Conservation (phyloP, 345 rosid genomes). For the Atalantia buxifolia region DNA sequence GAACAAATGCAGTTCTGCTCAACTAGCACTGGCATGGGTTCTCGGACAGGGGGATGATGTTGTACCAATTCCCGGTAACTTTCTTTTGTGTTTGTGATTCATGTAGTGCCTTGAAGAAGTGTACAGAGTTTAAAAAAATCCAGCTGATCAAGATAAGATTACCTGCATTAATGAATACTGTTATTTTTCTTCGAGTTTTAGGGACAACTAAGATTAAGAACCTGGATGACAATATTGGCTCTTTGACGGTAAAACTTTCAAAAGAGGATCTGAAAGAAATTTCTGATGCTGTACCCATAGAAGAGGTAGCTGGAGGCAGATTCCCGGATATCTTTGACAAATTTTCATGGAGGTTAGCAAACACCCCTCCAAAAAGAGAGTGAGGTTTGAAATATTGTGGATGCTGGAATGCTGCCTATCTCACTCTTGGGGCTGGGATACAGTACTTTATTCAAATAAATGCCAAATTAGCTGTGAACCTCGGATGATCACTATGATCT, state of each 20-base stretch:
- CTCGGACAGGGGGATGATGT: constrained; percentile 43
- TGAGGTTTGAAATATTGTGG: neutral
- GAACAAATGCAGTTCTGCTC: constrained; percentile 43
- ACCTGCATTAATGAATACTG: neutral
- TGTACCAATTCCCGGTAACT: constrained; percentile 42
- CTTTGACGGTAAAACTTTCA: constrained; percentile 29
- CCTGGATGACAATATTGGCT: constrained; percentile 42
- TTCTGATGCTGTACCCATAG: constrained; percentile 34
- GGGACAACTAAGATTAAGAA: constrained; percentile 54
- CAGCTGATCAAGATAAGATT: neutral
- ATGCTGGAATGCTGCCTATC: neutral
- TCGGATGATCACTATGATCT: neutral
- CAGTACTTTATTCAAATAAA: neutral
- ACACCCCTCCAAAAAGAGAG: constrained; percentile 28
- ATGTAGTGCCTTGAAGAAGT: neutral
- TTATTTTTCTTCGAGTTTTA: neutral
- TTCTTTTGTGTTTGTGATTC: neutral
- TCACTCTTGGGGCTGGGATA: no score
- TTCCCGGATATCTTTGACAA: constrained; percentile 1
- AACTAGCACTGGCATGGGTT: constrained; percentile 52
- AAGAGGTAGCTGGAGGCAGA: constrained; percentile 46
- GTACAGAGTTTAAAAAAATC: neutral
- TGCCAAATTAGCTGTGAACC: neutral
- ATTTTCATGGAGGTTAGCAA: constrained; percentile 31
- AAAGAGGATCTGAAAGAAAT: constrained; percentile 38